Percentiles rank a stretch among this genome's conserved stretches.
Conservation (phyloP, 176 grass and related monocot genomes). For the Avena eriantha region DNA sequence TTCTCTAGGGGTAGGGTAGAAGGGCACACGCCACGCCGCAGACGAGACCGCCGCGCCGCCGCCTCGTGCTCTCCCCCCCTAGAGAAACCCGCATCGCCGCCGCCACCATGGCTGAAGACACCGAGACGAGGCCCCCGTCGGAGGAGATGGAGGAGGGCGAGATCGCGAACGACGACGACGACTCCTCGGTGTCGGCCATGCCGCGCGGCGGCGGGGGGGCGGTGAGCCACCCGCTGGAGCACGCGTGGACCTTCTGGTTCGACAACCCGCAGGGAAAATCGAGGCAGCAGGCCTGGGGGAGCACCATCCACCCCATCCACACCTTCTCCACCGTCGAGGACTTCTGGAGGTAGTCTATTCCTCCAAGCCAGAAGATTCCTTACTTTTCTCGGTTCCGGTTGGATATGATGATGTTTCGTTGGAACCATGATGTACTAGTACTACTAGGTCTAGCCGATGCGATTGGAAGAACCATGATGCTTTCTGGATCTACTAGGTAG, state of each 20-base stretch:
- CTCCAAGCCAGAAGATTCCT: too few relatives aligned
- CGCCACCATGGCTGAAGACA: conserved; percentile 48
- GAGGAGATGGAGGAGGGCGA: conserved; percentile 93
- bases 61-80: not conserved
- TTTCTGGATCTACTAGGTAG: too few relatives aligned
- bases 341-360: conserved; percentile 71
- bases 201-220: not conserved
- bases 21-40: too few relatives aligned
- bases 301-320: conserved; percentile 79
- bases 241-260: conserved; percentile 98
- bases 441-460: not conserved
- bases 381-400: too few relatives aligned
- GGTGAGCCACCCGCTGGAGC: conserved; percentile 68
- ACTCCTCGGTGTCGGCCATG: not conserved
- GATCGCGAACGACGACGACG: conserved; percentile 57
- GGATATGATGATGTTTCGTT: too few relatives aligned
- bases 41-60: not conserved
- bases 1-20: too few relatives aligned
- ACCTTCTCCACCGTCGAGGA: conserved; percentile 94
- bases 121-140: conserved; percentile 45
- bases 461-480: too few relatives aligned
- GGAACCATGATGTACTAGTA: too few relatives aligned
- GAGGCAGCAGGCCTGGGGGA: conserved; percentile 69
- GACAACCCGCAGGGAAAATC: conserved; percentile 76
- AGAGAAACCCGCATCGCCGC: not conserved